phyloP scores from a whole-genome alignment of 495 filamentous ascomycete species.

The Penicillium pancosmium region DNA sequence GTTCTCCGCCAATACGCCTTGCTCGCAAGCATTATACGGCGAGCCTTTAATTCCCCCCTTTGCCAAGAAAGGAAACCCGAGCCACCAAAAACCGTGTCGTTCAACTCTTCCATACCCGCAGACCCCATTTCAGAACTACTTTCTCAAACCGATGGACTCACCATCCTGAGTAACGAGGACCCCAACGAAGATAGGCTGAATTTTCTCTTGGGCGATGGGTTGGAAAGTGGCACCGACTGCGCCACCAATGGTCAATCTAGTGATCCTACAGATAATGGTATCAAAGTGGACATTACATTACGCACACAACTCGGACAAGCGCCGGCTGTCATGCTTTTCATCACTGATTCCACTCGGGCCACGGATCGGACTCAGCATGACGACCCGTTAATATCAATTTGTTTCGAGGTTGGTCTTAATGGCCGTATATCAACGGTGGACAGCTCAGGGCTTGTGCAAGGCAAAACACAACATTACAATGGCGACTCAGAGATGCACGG shows the following conservation, averaged over 20 bases:
- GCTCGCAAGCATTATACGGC: conserved; percentile 63
- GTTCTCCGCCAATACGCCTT: conserved; percentile 76
- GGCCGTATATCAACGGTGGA: conserved; percentile 55
- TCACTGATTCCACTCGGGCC: conserved; percentile 30
- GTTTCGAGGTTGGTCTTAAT: conserved; percentile 64
- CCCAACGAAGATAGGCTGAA: conserved; percentile 41
- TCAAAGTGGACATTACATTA: conserved; percentile 49
- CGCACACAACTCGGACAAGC: conserved; percentile 48
- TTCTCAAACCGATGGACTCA: conserved; percentile 20
- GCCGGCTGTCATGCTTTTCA: conserved; percentile 46
- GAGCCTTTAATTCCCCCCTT: conserved; percentile 50
- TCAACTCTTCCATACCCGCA: not conserved
- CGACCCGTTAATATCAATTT: conserved; percentile 35
- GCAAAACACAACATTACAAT: conserved; percentile 13
- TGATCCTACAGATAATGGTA: conserved; percentile 25
- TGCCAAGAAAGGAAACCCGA: conserved; percentile 18
- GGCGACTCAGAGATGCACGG: conserved; percentile 28
- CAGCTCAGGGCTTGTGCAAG: conserved; percentile 33
- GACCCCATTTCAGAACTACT: conserved; percentile 8
- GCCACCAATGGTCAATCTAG: not conserved
- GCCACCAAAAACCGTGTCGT: conserved; percentile 4
- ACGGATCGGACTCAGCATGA: conserved; percentile 4
- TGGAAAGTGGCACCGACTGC: conserved; percentile 1
- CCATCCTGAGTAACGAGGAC: conserved; percentile 45
- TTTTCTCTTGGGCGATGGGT: conserved; percentile 26